Conservation (phyloP, 2,329 filamentous ascomycete genomes). For the Aspergillus sp. region DNA sequence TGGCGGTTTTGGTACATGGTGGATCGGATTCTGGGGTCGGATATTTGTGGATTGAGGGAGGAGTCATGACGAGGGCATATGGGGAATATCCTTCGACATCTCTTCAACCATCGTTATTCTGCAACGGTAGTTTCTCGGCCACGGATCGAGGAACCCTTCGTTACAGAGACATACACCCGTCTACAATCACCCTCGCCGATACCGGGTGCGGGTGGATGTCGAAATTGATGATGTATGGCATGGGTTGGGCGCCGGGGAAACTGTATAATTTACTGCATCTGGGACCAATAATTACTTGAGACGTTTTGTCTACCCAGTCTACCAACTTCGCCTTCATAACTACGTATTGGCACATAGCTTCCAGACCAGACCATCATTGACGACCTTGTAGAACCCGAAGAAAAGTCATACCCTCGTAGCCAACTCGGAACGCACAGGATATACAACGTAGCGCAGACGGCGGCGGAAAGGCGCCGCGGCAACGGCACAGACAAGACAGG, state of each 20-base stretch:
- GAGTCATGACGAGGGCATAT: conserved; percentile 39
- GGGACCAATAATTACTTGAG: background rate
- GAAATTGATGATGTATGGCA: conserved; percentile 3
- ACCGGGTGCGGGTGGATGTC: too few species aligned
- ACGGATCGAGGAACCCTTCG: background rate
- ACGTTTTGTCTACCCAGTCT: background rate
- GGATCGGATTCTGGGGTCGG: conserved; percentile 57
- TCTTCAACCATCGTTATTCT: background rate
- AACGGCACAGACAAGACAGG: background rate
- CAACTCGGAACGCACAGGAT: too few species aligned
- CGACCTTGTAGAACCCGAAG: too few species aligned
- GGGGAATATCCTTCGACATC: background rate
- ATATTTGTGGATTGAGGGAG: conserved; percentile 60
- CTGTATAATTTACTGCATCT: conserved; percentile 2
- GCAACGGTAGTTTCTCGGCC: background rate
- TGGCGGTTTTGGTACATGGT: conserved; percentile 61
- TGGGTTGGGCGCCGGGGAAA: background rate
- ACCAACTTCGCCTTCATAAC: background rate
- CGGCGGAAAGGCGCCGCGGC: too few species aligned
- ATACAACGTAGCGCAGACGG: too few species aligned
- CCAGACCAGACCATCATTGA: too few species aligned
- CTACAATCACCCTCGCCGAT: too few species aligned
- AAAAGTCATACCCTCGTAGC: too few species aligned
- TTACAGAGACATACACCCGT: background rate
- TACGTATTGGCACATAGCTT: background rate